phyloP scores from a whole-genome alignment of 371 early-diverging fungal species.

The Sporodiniella umbellata region DNA sequence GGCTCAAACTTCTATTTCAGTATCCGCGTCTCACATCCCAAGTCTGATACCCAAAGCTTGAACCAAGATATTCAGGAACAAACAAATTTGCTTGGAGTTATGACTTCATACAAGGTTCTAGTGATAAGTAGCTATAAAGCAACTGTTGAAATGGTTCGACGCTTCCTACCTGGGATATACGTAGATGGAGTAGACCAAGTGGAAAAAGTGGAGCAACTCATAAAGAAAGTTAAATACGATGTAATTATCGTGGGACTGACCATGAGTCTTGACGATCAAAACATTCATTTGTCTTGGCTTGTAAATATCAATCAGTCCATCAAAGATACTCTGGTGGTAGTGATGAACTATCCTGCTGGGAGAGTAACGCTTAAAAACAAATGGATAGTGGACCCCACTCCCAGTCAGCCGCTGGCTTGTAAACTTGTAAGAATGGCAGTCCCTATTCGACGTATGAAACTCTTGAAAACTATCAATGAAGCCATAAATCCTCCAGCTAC shows the following conservation, averaged over 20 bases:
- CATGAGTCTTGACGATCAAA: conserved; percentile 11
- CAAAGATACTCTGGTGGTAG: conserved; percentile 18
- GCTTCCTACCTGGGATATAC: conserved; percentile 19
- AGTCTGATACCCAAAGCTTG: conserved; percentile 4
- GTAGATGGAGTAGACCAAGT: conserved; percentile 26
- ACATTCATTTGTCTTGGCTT: conserved; percentile 7
- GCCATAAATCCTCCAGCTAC: conserved; percentile 12
- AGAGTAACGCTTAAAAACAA: conserved; percentile 12
- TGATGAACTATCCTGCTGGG: conserved; percentile 41
- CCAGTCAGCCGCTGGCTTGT: conserved; percentile 10
- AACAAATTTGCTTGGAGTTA: conserved; percentile 6
- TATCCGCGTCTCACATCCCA: conserved; percentile 33
- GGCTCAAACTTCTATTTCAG: conserved; percentile 58
- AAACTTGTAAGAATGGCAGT: conserved; percentile 48
- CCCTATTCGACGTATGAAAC: conserved; percentile 50
- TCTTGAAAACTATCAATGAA: conserved; percentile 35
- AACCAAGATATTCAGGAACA: conserved; percentile 20
- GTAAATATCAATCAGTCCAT: conserved; percentile 18
- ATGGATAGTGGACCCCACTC: conserved; percentile 14
- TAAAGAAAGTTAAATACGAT: conserved; percentile 19
- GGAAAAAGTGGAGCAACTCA: conserved; percentile 12
- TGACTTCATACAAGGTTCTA: conserved; percentile 28
- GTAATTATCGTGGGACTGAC: conserved; percentile 36
- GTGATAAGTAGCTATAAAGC: conserved; percentile 28
- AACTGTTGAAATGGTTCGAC: conserved; percentile 30